phyloP scores from a whole-genome alignment of 1,139 yeast genomes.

The Hyphopichia fennica region DNA sequence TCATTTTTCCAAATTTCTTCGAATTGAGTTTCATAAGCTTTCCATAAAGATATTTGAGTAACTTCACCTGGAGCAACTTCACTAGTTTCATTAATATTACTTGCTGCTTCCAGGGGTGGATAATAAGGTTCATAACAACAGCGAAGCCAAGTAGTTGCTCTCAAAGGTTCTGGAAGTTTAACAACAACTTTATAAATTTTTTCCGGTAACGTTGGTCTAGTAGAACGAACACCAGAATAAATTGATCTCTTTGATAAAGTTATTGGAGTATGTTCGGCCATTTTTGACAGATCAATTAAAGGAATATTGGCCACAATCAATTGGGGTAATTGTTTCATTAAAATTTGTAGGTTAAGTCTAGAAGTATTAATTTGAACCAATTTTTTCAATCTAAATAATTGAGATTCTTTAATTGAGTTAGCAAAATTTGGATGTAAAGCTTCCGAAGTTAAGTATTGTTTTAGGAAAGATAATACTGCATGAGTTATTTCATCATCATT shows the following conservation, averaged over 20 bases:
- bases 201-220: constrained; percentile 59
- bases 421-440: constrained; percentile 36
- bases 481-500: constrained; percentile 37
- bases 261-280: constrained; percentile 21
- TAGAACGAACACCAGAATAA: constrained; percentile 50
- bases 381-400: constrained; percentile 30
- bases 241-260: constrained; percentile 36
- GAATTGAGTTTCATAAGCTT: constrained; percentile 87
- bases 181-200: constrained; percentile 63
- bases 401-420: constrained; percentile 32
- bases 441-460: constrained; percentile 39
- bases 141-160: constrained; percentile 95
- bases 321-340: constrained; percentile 60
- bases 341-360: constrained; percentile 43
- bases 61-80: constrained; percentile 65
- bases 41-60: constrained; percentile 95
- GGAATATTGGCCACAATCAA: constrained; percentile 46
- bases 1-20: constrained; percentile 40
- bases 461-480: constrained; percentile 38
- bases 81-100: not conserved
- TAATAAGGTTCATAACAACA: constrained; percentile 76
- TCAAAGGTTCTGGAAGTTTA: constrained; percentile 74
- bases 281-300: constrained; percentile 22
- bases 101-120: constrained; percentile 22
- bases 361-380: constrained; percentile 30